Evolutionary conservation across 1,139 yeast species (phyloP).

Genomic region (Geotrichum reessii): DNA sequence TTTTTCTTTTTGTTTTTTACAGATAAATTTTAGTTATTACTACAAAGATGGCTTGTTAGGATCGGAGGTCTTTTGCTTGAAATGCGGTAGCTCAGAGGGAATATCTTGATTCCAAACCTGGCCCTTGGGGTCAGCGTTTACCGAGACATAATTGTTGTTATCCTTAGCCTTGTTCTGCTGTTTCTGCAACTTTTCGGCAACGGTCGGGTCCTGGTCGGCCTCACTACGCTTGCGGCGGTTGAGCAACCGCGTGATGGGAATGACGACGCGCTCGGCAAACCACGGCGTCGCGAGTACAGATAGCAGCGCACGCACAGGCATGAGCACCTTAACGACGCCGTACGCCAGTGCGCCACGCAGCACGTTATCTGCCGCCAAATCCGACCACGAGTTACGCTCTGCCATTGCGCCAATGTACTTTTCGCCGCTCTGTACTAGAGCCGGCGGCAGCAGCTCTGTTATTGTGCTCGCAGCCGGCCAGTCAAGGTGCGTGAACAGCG

Average conservation of each 20-base stretch:
- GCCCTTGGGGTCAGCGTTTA: constrained; percentile 12
- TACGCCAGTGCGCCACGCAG: constrained; percentile 88
- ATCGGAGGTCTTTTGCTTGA: constrained; percentile 7
- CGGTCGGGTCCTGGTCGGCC: background rate
- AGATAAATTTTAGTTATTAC: background rate
- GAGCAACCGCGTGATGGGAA: constrained; percentile 38
- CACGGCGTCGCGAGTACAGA: constrained; percentile 60
- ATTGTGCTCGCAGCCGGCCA: constrained; percentile 34
- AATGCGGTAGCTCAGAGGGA: constrained; percentile 12
- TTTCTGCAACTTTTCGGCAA: background rate
- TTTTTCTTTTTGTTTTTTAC: too few species aligned
- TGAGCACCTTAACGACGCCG: constrained; percentile 57
- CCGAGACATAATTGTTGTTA: background rate
- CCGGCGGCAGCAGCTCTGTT: constrained; percentile 48
- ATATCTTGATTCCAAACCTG: constrained; percentile 17
- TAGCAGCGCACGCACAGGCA: constrained; percentile 56
- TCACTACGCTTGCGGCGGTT: background rate
- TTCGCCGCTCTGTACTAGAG: constrained; percentile 59
- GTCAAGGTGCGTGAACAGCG: constrained; percentile 53
- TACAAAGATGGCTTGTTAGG: constrained; percentile 14
- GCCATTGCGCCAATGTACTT: constrained; percentile 50
- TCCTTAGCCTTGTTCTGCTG: background rate
- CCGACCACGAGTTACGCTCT: constrained; percentile 35
- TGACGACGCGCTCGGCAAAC: constrained; percentile 55
- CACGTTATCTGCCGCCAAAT: constrained; percentile 48